Conservation (phyloP, 2,329 filamentous ascomycete species). For the Huntiella decipiens region DNA sequence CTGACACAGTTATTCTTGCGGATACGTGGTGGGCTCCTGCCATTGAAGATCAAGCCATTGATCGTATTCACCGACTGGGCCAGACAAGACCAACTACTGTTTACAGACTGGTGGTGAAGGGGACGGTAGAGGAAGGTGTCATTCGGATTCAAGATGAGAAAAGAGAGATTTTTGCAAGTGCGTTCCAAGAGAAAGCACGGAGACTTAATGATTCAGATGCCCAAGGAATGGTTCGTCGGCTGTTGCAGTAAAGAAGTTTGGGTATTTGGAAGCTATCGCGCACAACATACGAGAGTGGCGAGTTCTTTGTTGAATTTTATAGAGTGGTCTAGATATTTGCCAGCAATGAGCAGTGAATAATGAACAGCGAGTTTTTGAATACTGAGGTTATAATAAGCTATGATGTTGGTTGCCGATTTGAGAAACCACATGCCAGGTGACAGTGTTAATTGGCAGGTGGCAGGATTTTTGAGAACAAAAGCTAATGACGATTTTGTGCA, state of each 20-base stretch:
- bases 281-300: no score
- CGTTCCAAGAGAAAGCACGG: slow-evolving; percentile 53
- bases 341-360: no score
- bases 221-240: slow-evolving; percentile 7
- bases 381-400: no score
- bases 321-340: no score
- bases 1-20: slow-evolving; percentile 65
- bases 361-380: no score
- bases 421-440: no score
- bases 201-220: slow-evolving; percentile 2
- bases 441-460: no score
- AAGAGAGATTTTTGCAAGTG: slow-evolving; percentile 54
- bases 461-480: no score
- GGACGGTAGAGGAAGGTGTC: slow-evolving; percentile 63
- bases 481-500: no score
- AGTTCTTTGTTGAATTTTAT: no score
- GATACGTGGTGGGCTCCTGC: slow-evolving; percentile 89
- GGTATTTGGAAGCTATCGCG: no score
- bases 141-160: slow-evolving; percentile 63
- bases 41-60: slow-evolving; percentile 80
- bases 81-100: slow-evolving; percentile 64
- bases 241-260: slow-evolving; percentile 3
- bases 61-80: slow-evolving; percentile 70
- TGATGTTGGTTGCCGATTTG: no score
- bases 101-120: slow-evolving; percentile 65